Conservation (phyloP, 257 asterid genomes). For the Nicotiana tomentosiformis region DNA sequence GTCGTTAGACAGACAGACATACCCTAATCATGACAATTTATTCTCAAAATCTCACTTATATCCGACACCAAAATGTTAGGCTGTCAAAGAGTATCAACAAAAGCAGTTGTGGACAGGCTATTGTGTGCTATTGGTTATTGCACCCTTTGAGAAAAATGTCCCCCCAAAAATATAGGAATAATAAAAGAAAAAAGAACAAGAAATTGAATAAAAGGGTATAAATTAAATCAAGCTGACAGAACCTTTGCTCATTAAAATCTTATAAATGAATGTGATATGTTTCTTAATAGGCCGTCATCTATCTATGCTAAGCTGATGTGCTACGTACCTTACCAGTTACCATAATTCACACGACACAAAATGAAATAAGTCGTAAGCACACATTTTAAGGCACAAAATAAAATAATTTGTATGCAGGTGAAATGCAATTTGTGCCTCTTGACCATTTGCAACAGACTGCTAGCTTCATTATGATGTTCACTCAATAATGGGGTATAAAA, state of each 20-base stretch:
- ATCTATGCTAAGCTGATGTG: neutral
- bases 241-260: neutral
- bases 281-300: no score
- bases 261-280: neutral
- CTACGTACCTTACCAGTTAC: neutral
- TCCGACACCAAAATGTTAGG: neutral
- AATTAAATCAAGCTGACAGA: neutral
- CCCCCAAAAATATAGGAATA: no score
- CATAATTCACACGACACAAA: neutral
- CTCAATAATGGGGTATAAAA: neutral
- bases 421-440: no score
- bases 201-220: neutral
- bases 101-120: constrained; percentile 6
- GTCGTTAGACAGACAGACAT: constrained; percentile 13
- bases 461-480: neutral
- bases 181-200: no score
- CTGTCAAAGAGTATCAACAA: constrained; percentile 12
- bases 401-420: neutral
- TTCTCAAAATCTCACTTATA: neutral
- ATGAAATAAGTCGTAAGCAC: neutral
- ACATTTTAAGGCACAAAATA: neutral
- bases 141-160: neutral
- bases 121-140: neutral
- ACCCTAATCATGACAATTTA: neutral
- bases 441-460: no score